Evolutionary conservation across 768 basidiomycete genomes (phyloP).

Genomic region (Boletus tylopilopsis): DNA sequence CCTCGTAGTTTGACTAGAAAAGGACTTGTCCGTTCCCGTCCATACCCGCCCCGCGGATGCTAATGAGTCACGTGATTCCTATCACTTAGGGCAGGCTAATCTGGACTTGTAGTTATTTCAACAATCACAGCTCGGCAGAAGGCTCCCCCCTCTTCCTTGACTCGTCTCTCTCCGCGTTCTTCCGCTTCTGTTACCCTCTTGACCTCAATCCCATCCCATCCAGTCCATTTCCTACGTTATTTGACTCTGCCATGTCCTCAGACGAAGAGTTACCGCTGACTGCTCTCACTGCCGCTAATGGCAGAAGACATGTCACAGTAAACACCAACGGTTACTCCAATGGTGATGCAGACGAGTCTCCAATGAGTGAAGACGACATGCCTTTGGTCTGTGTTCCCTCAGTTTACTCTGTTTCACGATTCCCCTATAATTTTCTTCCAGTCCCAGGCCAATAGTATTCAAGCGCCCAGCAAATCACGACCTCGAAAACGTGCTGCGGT

Average conservation of each 20-base stretch:
- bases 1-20: constrained; percentile 19
- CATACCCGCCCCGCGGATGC: constrained; percentile 1
- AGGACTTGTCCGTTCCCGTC: background rate
- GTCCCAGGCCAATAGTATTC: constrained; percentile 56
- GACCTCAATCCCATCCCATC: background rate
- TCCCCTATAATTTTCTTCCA: constrained; percentile 30
- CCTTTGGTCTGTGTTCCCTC: constrained; percentile 54
- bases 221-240: constrained; percentile 8
- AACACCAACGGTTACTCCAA: constrained; percentile 43
- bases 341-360: constrained; percentile 38
- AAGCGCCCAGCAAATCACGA: constrained; percentile 31
- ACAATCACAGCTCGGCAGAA: constrained; percentile 19
- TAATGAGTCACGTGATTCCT: constrained; percentile 22
- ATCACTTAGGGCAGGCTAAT: constrained; percentile 55
- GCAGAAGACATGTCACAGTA: constrained; percentile 42
- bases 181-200: constrained; percentile 13
- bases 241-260: constrained; percentile 47
- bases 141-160: constrained; percentile 28
- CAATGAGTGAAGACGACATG: constrained; percentile 68
- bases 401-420: background rate
- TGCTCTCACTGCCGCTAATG: constrained; percentile 34
- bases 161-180: constrained; percentile 29
- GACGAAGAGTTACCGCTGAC: constrained; percentile 57
- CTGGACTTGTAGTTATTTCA: constrained; percentile 39
- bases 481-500: constrained; percentile 53